A percentile compares a stretch with the other conserved stretches of the same genome.
Conservation (phyloP, 768 basidiomycete species). For the Cystobasidium onofrii region DNA sequence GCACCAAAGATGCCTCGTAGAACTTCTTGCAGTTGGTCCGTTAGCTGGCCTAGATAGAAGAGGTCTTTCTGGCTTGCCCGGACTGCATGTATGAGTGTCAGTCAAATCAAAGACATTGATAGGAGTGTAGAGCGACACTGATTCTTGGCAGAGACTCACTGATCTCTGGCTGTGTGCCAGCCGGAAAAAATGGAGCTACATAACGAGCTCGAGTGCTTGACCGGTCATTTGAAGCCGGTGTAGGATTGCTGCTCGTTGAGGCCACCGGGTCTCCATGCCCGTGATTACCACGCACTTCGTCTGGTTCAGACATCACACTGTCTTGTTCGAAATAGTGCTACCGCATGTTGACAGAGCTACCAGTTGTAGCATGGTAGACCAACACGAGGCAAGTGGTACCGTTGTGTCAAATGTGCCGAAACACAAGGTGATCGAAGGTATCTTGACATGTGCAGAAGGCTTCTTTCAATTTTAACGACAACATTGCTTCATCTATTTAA, state of each 20-base stretch:
- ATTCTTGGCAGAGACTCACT: conserved; percentile 31
- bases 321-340: not conserved
- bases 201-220: not conserved
- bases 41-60: conserved; percentile 40
- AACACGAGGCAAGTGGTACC: no score
- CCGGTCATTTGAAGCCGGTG: conserved; percentile 1
- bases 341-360: not conserved
- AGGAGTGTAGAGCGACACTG: rapidly evolving
- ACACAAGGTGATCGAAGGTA: not conserved
- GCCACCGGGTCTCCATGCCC: not conserved
- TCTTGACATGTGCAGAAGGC: not conserved
- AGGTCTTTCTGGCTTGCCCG: conserved; percentile 43
- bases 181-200: conserved; percentile 37
- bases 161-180: conserved; percentile 41
- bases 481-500: no score
- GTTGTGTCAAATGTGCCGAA: not conserved
- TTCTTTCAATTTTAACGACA: not conserved
- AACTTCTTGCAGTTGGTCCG: conserved; percentile 39
- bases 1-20: conserved; percentile 36
- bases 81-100: conserved; percentile 33
- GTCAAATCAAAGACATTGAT: not conserved
- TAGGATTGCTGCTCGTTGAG: not conserved
- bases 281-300: not conserved
- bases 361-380: no score
- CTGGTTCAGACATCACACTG: not conserved